Conservation (phyloP, 192 early-diverging fungal species). For the Coemansia sp. region DNA sequence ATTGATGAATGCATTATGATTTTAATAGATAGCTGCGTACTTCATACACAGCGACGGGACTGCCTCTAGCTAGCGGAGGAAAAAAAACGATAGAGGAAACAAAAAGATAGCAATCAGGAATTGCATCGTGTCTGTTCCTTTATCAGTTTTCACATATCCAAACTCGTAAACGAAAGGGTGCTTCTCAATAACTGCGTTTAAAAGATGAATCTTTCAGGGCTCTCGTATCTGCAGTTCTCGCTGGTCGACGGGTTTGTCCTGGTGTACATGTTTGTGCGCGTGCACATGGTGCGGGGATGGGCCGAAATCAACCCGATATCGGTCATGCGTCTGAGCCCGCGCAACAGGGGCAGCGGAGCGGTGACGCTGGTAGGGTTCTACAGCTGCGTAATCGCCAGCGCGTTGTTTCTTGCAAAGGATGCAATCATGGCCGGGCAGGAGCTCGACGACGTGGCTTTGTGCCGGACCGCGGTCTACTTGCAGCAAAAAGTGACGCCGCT, state of each 20-base stretch:
- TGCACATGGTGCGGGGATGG: conserved; percentile 37
- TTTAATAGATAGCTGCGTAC: background rate
- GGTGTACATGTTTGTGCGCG: conserved; percentile 37
- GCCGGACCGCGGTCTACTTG: conserved; percentile 38
- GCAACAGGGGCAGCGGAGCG: conserved; percentile 16
- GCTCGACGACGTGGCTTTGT: conserved; percentile 43
- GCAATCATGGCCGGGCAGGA: conserved; percentile 51
- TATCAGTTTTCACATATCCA: background rate
- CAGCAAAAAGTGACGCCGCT: conserved; percentile 29
- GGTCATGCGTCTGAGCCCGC: conserved; percentile 27
- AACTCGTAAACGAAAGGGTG: background rate
- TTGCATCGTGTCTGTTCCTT: background rate
- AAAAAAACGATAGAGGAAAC: background rate
- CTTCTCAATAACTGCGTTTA: background rate
- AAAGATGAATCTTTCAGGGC: conserved; percentile 50
- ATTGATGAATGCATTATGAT: background rate
- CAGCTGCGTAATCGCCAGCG: conserved; percentile 29
- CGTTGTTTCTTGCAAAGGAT: conserved; percentile 42
- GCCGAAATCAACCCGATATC: conserved; percentile 34
- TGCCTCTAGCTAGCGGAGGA: no score
- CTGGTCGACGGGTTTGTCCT: conserved; percentile 48
- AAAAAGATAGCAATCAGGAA: background rate
- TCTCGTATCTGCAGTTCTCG: conserved; percentile 53
- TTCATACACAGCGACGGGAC: background rate
- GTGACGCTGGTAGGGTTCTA: conserved; percentile 39